Base-by-base conservation (phyloP, 306 rosid species). In the Medicago ruthenica region DNA sequence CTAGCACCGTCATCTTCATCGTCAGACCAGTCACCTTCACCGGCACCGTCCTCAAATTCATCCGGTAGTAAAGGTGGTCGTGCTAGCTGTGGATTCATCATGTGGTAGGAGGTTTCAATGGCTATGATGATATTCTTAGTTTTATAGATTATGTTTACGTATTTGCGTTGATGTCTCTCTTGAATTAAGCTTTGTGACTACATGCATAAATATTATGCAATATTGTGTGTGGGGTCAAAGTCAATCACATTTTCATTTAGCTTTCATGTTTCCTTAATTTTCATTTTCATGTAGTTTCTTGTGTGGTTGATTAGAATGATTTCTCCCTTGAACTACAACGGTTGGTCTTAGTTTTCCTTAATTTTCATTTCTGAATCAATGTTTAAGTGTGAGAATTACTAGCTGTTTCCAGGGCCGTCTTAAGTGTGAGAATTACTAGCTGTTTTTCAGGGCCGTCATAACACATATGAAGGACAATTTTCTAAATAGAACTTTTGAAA, bases 71-170 rank as follows among this genome's bases (percentile, higher is more conserved):
- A 48, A 27, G 71, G 36, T 34, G 80, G 3, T 48, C 45, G 16
- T 21, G 24, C 40, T 42, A 5, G 2, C 3, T 0, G 14, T 76
- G 78, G 53, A 11, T 22, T 61, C 24, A 21, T 72, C 8, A 57
- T 51, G 62, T 78, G 57, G 51, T 12, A 71, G 24, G 81, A 59
- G 31, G 57, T 81, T 68, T 54, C 60, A 59, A 14, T 77, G 61
- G 42, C 34, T 39, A 40, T 61, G 57, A 12, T 72, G 40, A 18
- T 70, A 31, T 16, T 64, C 3, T 24, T 14, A 14, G 9, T 37
- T 34, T 65, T 31, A 20, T 8, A 9, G n/a, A 62, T 62, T 34
- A 55, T 9, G 9, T 20, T 18, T 20, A 55, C 31, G 34, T 55
- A 10, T 9, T 55, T 55, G 5, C 1, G 3, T 8, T n/a, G n/a